These are phyloP conservation scores for Botrytis aclada DNA, from an alignment of 2,329 filamentous ascomycete species.

Conservation along the genomic window DNA sequence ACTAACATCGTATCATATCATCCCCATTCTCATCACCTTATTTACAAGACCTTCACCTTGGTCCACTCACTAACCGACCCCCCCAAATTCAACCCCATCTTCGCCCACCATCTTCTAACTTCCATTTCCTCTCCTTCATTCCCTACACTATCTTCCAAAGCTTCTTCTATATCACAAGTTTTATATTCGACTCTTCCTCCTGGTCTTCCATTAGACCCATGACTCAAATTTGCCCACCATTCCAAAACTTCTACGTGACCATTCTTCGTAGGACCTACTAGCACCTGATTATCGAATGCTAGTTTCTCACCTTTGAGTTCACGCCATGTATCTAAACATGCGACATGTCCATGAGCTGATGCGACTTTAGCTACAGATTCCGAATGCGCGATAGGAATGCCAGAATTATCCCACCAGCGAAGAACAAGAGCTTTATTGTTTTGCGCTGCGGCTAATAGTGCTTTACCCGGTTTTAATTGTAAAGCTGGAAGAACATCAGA, in stretches of 20 bases:
- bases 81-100: slow-evolving; percentile 64
- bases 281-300: slow-evolving; percentile 77
- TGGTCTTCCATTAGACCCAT: slow-evolving; percentile 47
- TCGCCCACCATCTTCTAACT: slow-evolving; percentile 85
- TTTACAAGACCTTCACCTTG: slow-evolving; percentile 52
- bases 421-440: slow-evolving; percentile 75
- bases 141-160: slow-evolving; percentile 79
- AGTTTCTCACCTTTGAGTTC: slow-evolving; percentile 69
- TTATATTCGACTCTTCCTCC: slow-evolving; percentile 83
- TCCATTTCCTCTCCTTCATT: slow-evolving; percentile 58
- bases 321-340: slow-evolving; percentile 81
- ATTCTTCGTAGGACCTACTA: slow-evolving; percentile 84
- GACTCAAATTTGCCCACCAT: slow-evolving; percentile 76
- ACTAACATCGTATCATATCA: not conserved
- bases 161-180: slow-evolving; percentile 93
- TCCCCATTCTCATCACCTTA: not conserved
- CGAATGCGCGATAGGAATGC: slow-evolving; percentile 74
- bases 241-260: slow-evolving; percentile 81
- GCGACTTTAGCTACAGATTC: slow-evolving; percentile 82
- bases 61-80: slow-evolving; percentile 72
- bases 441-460: slow-evolving; percentile 79
- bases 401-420: slow-evolving; percentile 83
- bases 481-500: slow-evolving; percentile 40
- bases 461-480: slow-evolving; percentile 76
- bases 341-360: slow-evolving; percentile 78